Percentiles rank a stretch among this genome's conserved stretches.
Conservation (phyloP, 78 protist species). For the Dictyostelium discoideum region DNA sequence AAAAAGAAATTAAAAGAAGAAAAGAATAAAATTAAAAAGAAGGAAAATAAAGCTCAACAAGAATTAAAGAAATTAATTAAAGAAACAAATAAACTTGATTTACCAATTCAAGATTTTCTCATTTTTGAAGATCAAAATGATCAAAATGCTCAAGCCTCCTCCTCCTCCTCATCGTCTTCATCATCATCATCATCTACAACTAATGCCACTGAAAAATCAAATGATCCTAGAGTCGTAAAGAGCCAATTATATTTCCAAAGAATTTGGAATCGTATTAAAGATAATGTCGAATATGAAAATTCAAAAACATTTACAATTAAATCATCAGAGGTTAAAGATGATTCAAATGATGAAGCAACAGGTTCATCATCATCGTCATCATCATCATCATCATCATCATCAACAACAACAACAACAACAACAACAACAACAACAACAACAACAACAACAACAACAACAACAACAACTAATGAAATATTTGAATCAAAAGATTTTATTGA, state of each 20-base stretch:
- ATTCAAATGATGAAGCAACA: not conserved
- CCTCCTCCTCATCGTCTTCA: not conserved
- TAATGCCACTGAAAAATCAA: not conserved
- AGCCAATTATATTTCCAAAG: not conserved
- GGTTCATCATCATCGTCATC: not conserved
- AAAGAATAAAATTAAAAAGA: not conserved
- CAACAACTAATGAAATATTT: not conserved
- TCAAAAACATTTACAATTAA: not conserved
- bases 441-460: too few species aligned
- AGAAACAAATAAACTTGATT: not conserved
- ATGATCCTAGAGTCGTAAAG: not conserved
- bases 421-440: too few species aligned
- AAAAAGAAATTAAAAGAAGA: not conserved
- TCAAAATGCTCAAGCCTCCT: not conserved
- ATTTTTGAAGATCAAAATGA: not conserved
- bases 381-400: not conserved
- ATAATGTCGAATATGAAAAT: not conserved
- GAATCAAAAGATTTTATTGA: conserved; percentile 23
- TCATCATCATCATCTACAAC: not conserved
- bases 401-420: not conserved
- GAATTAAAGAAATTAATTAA: not conserved
- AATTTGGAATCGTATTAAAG: conserved; percentile 5
- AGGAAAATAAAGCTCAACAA: not conserved
- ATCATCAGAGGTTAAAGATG: not conserved
- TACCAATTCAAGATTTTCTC: not conserved